Percentiles rank a stretch among this genome's conserved stretches.
Evolutionary conservation across 208 protist species (phyloP).

Genomic region (Acanthamoeba polyphaga): DNA sequence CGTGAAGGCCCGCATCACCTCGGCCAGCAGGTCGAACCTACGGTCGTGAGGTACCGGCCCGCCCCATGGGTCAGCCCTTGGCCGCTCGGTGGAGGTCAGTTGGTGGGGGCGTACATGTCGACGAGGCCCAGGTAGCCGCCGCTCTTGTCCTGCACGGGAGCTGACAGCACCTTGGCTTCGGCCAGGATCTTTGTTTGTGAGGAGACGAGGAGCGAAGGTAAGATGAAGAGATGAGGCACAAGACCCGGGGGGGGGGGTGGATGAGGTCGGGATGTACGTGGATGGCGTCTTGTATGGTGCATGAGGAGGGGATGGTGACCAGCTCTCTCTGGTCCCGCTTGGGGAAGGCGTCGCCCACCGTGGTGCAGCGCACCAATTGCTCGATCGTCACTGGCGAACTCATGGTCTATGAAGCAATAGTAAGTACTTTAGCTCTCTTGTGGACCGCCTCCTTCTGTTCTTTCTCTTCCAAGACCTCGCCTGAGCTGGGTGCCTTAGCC

Average conservation of each 20-base stretch:
- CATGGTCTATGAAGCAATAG: too few species aligned
- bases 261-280: neutral
- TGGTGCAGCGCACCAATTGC: neutral
- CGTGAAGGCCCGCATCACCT: conserved; percentile 44
- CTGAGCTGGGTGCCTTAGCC: too few species aligned
- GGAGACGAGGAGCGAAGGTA: too few species aligned
- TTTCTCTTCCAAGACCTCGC: too few species aligned
- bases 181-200: neutral
- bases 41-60: too few species aligned
- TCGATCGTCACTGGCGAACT: neutral
- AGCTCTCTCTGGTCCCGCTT: neutral
- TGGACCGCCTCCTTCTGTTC: too few species aligned
- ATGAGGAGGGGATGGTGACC: neutral
- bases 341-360: neutral
- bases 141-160: neutral
- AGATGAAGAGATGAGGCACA: too few species aligned
- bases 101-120: conserved; percentile 17
- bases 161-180: conserved; percentile 42
- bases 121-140: neutral
- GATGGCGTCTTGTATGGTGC: conserved; percentile 11
- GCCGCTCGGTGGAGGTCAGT: neutral
- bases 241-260: too few species aligned
- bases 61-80: too few species aligned
- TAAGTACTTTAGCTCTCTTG: too few species aligned
- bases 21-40: conserved; percentile 55